phyloP scores from a whole-genome alignment of 192 early-diverging fungal species.

The Podila minutissima region DNA sequence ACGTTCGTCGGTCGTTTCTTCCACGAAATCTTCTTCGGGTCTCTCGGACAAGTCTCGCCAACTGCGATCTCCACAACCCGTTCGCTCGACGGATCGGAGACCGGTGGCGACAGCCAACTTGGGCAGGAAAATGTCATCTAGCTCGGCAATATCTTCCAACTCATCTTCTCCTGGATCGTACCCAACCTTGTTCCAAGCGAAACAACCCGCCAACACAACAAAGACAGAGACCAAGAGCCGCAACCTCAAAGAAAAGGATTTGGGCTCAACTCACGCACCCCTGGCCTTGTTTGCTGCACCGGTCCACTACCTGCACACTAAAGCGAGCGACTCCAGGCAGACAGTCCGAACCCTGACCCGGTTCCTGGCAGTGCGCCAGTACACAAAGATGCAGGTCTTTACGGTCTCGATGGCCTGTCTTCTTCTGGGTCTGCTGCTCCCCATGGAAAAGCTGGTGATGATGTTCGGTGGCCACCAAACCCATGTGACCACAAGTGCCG shows the following conservation, averaged over 20 bases:
- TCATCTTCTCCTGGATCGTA: conserved; percentile 35
- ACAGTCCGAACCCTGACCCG: conserved; percentile 24
- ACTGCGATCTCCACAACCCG: neutral
- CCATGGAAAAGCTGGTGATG: conserved; percentile 49
- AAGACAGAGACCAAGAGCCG: neutral
- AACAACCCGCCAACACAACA: conserved; percentile 5
- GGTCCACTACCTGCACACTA: conserved; percentile 17
- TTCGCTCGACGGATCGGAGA: neutral
- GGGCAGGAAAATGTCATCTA: conserved; percentile 28
- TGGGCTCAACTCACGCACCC: neutral
- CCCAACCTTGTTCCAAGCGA: conserved; percentile 37
- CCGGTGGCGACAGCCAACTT: neutral
- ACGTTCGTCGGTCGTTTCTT: conserved; percentile 13
- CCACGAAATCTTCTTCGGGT: neutral
- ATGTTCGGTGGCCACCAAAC: conserved; percentile 3
- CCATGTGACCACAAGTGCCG: too few relatives aligned
- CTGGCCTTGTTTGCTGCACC: conserved; percentile 1
- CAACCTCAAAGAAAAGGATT: conserved; percentile 1
- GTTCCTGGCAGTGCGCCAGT: conserved; percentile 43
- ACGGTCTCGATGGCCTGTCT: conserved; percentile 51
- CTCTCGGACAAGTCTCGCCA: conserved; percentile 7
- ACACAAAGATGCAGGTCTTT: conserved; percentile 56
- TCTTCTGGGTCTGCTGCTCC: conserved; percentile 49
- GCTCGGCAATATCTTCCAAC: conserved; percentile 13
- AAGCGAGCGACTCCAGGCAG: conserved; percentile 28